A percentile compares a stretch with the other conserved stretches of the same genome.
Conservation (phyloP, 208 protist species). For the Strigomonas galati region DNA sequence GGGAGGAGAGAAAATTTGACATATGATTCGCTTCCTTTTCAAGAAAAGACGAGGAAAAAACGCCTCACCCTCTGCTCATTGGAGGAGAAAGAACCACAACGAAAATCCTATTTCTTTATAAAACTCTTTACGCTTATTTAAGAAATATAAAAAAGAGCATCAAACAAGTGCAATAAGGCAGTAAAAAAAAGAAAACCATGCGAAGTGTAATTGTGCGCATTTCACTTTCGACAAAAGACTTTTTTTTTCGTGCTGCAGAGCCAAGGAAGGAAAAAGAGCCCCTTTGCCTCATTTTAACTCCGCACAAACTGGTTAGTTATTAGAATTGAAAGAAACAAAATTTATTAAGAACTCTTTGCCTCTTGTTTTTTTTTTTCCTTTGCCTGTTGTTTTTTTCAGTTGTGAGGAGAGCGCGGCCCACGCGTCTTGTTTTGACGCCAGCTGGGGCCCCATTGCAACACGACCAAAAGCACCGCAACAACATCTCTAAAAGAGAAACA, state of each 20-base stretch:
- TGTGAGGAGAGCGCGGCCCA: not conserved
- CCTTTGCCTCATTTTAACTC: too few species aligned
- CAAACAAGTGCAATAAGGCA: not conserved
- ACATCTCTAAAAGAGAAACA: not conserved
- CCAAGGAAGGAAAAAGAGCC: not conserved
- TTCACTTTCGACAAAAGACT: too few species aligned
- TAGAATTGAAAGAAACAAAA: slow-evolving; percentile 3
- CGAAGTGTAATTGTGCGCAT: not conserved
- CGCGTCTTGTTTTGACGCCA: too few species aligned
- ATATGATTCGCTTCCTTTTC: too few species aligned
- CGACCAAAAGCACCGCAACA: not conserved
- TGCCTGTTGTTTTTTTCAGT: not conserved
- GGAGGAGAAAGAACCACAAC: not conserved
- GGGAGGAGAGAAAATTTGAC: too few species aligned
- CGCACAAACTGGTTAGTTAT: not conserved
- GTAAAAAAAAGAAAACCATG: slow-evolving; percentile 1
- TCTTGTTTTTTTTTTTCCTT: slow-evolving; percentile 1
- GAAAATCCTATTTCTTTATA: not conserved
- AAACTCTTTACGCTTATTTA: too few species aligned
- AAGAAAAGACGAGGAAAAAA: too few species aligned
- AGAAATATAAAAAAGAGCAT: slow-evolving; percentile 6
- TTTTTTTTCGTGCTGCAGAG: too few species aligned
- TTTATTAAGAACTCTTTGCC: not conserved
- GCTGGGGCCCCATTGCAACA: not conserved
- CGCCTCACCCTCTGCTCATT: too few species aligned